A percentile compares a stretch with the other conserved stretches of the same genome.
These are phyloP conservation scores for Aspergillus ibericus DNA, from an alignment of 2,329 filamentous ascomycete species.

Conservation along the genomic window DNA sequence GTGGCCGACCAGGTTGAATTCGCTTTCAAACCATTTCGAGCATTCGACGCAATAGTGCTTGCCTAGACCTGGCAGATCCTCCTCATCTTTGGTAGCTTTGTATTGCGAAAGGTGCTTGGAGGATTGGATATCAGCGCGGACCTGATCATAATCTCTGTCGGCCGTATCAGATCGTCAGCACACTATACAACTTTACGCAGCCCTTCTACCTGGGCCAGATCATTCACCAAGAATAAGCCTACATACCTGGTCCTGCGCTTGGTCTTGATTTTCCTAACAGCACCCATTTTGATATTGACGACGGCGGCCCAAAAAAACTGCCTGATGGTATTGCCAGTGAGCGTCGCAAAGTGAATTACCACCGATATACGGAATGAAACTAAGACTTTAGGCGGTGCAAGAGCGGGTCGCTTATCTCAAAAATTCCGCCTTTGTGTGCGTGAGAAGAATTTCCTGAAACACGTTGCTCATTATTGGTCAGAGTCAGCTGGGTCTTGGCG, in stretches of 20 bases:
- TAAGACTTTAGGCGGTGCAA: constrained; percentile 20
- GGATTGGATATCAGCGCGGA: constrained; percentile 76
- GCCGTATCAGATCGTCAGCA: constrained; percentile 22
- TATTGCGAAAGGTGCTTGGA: constrained; percentile 78
- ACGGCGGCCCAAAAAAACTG: constrained; percentile 19
- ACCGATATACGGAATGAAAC: constrained; percentile 40
- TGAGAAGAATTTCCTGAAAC: constrained; percentile 26
- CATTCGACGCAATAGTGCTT: constrained; percentile 88
- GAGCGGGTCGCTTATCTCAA: constrained; percentile 29
- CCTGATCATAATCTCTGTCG: constrained; percentile 84
- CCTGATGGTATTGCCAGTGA: constrained; percentile 3
- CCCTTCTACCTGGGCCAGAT: background rate
- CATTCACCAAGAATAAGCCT: constrained; percentile 10
- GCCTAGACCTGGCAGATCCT: constrained; percentile 86
- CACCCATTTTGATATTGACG: constrained; percentile 59
- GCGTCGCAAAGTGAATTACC: constrained; percentile 18
- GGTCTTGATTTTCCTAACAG: constrained; percentile 68
- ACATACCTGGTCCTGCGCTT: constrained; percentile 67
- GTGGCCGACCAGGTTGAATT: constrained; percentile 73
- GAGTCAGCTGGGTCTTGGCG: constrained; percentile 19
- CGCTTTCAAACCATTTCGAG: constrained; percentile 93
- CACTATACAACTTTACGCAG: background rate
- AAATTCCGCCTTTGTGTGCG: constrained; percentile 32
- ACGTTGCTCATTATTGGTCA: constrained; percentile 29
- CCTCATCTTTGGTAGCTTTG: constrained; percentile 73